Evolutionary conservation across 805 yeast genomes (phyloP).

Genomic region (Saturnispora silvae): DNA sequence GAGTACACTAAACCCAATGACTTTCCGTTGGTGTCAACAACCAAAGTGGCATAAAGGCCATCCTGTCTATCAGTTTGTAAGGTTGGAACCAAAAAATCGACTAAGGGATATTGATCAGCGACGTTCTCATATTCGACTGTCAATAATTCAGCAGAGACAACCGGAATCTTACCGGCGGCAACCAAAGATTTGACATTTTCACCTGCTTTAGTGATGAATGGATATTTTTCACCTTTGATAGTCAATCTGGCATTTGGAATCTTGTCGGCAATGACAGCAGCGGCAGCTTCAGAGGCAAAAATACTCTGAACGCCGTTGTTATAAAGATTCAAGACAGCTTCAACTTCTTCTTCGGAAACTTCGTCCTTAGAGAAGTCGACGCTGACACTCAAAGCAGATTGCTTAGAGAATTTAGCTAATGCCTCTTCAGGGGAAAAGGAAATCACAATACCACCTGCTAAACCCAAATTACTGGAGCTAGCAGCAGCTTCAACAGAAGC

Average conservation of each 20-base stretch:
- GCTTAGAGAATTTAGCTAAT: conserved; percentile 11
- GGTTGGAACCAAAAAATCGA: conserved; percentile 35
- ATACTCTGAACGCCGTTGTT: conserved; percentile 24
- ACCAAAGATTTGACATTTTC: conserved; percentile 15
- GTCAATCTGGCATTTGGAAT: conserved; percentile 28
- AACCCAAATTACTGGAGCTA: conserved; percentile 12
- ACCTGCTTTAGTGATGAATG: conserved; percentile 10
- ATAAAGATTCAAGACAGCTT: conserved; percentile 17
- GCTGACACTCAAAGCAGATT: conserved; percentile 9
- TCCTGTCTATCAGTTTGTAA: conserved; percentile 77
- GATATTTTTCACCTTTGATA: conserved; percentile 12
- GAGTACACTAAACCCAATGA: conserved; percentile 89
- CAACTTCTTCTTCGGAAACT: conserved; percentile 15
- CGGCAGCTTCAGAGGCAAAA: conserved; percentile 17
- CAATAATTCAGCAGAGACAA: conserved; percentile 22
- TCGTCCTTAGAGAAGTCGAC: conserved; percentile 17
- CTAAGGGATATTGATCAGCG: conserved; percentile 25
- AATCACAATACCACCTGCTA: conserved; percentile 24
- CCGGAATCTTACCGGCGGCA: conserved; percentile 29
- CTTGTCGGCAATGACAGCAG: conserved; percentile 15
- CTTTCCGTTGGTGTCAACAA: conserved; percentile 55
- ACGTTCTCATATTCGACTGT: conserved; percentile 26
- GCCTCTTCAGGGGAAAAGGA: conserved; percentile 14
- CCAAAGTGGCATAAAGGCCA: conserved; percentile 76
- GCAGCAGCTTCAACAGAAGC: conserved; percentile 11